These are phyloP conservation scores for Rhizopus arrhizus DNA, from an alignment of 371 early-diverging fungal genomes.

Conservation along the genomic window DNA sequence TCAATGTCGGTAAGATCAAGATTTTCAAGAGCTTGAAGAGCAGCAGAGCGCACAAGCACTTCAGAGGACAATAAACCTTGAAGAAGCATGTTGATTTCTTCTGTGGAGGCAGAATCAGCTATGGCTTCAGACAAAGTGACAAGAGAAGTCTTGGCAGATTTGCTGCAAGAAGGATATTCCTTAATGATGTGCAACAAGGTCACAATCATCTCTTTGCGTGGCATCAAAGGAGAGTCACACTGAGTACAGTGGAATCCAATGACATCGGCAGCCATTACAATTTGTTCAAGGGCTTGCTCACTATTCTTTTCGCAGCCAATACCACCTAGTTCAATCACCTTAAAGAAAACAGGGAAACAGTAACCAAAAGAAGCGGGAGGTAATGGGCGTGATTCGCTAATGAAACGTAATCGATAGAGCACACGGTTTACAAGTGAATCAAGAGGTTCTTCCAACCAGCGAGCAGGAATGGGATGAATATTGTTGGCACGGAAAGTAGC, in stretches of 20 bases:
- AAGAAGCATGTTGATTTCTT: slow-evolving; percentile 70
- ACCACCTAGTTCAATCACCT: slow-evolving; percentile 72
- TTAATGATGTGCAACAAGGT: slow-evolving; percentile 71
- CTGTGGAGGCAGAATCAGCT: slow-evolving; percentile 54
- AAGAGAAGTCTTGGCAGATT: slow-evolving; percentile 62
- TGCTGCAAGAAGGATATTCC: slow-evolving; percentile 67
- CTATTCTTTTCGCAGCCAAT: slow-evolving; percentile 51
- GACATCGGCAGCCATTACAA: slow-evolving; percentile 75
- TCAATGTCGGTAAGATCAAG: slow-evolving; percentile 71
- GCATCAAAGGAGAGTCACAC: slow-evolving; percentile 62
- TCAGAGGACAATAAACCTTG: slow-evolving; percentile 76
- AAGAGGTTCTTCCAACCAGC: slow-evolving; percentile 73
- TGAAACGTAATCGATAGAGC: slow-evolving; percentile 74
- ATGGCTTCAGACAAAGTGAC: slow-evolving; percentile 71
- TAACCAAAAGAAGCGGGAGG: slow-evolving; percentile 78
- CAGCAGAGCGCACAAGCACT: slow-evolving; percentile 76
- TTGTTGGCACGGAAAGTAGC: slow-evolving; percentile 74
- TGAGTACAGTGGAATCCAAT: slow-evolving; percentile 66
- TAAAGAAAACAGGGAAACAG: slow-evolving; percentile 78
- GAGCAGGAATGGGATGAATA: slow-evolving; percentile 61
- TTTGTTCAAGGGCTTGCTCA: slow-evolving; percentile 72
- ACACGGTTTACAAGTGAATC: slow-evolving; percentile 69
- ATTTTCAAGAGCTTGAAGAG: slow-evolving; percentile 72
- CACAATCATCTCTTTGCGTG: slow-evolving; percentile 75
- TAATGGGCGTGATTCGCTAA: slow-evolving; percentile 67